phyloP scores from a whole-genome alignment of 2,329 filamentous ascomycete genomes.

The Hymenoscyphus linearis region DNA sequence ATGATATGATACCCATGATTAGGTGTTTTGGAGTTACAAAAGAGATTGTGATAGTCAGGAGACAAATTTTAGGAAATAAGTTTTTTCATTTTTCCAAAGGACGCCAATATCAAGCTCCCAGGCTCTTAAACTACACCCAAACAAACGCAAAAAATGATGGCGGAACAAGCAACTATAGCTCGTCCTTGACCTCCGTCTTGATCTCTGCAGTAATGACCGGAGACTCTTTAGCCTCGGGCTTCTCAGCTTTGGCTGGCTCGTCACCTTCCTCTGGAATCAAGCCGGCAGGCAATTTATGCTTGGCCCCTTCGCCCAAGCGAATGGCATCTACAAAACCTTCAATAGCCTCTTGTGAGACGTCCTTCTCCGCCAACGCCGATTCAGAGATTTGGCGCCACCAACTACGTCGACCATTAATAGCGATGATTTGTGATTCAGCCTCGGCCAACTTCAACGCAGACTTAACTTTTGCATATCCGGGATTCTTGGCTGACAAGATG shows the following conservation, averaged over 20 bases:
- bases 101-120: conserved; percentile 29
- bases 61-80: background rate
- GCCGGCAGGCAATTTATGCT: conserved; percentile 65
- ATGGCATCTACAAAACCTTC: conserved; percentile 90
- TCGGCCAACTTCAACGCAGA: conserved; percentile 54
- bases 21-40: conserved; percentile 19
- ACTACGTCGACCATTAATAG: conserved; percentile 74
- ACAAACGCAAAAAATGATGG: conserved; percentile 8
- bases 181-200: conserved; percentile 20
- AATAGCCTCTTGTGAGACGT: conserved; percentile 55
- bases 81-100: conserved; percentile 9
- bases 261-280: conserved; percentile 43
- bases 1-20: conserved; percentile 19
- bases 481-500: conserved; percentile 59
- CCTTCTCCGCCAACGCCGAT: conserved; percentile 33
- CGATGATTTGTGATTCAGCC: conserved; percentile 65
- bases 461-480: conserved; percentile 50
- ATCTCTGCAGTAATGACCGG: conserved; percentile 16
- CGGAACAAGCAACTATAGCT: conserved; percentile 15
- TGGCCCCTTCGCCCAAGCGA: conserved; percentile 78
- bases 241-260: conserved; percentile 35
- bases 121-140: background rate
- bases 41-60: background rate
- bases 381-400: conserved; percentile 73
- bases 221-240: conserved; percentile 29